These are phyloP conservation scores for Naganishia albida DNA, from an alignment of 1,284 basidiomycete genomes.

Conservation along the genomic window DNA sequence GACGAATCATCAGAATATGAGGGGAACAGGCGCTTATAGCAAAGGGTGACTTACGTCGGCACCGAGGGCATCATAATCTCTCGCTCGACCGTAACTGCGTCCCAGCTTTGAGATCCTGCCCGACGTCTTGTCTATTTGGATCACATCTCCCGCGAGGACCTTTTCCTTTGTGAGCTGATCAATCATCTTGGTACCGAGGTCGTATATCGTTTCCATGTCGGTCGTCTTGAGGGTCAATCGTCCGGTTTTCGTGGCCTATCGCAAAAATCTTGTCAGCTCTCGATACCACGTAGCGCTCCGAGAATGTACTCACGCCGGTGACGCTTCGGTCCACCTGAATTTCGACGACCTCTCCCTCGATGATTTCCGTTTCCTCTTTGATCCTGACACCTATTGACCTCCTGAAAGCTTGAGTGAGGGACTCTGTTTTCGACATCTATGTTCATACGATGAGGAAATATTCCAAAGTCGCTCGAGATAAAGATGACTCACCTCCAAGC, in stretches of 20 bases:
- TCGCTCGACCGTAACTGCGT: conserved; percentile 88
- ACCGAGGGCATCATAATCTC: conserved; percentile 98
- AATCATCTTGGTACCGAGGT: conserved; percentile 99
- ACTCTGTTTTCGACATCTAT: conserved; percentile 95
- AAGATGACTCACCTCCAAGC: conserved; percentile 63
- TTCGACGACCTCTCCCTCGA: conserved; percentile 97
- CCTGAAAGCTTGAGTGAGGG: conserved; percentile 92
- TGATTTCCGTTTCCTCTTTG: conserved; percentile 95
- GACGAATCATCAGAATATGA: background rate
- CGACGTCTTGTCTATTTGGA: conserved; percentile 94
- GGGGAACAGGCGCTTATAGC: no score
- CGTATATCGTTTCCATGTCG: conserved; percentile 99
- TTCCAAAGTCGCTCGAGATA: background rate
- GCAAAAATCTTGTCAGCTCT: background rate
- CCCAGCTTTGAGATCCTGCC: conserved; percentile 98
- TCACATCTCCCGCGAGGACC: conserved; percentile 91
- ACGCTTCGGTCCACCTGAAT: conserved; percentile 97
- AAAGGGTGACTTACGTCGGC: conserved; percentile 73
- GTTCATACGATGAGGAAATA: background rate
- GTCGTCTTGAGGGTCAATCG: conserved; percentile 98
- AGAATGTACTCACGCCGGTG: conserved; percentile 75
- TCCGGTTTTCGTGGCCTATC: conserved; percentile 92
- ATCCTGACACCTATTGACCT: conserved; percentile 95
- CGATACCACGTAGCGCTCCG: background rate
- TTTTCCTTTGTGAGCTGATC: conserved; percentile 96